These are phyloP conservation scores for Polyporus tsugae DNA, from an alignment of 1,284 basidiomycete genomes.

Conservation along the genomic window DNA sequence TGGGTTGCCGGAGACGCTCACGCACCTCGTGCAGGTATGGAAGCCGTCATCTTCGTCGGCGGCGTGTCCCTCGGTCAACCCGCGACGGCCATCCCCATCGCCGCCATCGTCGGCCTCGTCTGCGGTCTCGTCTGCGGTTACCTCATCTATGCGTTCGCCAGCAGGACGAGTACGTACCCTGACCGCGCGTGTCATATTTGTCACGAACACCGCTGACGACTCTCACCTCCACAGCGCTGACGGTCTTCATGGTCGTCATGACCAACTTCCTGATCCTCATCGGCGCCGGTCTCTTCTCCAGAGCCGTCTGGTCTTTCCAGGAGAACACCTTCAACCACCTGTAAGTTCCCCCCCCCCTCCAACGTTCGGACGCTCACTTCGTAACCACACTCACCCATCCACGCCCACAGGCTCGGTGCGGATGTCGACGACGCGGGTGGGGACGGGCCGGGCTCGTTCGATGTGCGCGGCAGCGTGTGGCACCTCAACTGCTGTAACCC, in stretches of 20 bases:
- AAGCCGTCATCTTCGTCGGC: conserved; percentile 93
- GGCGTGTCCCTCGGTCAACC: conserved; percentile 87
- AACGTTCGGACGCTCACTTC: neutral
- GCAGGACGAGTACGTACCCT: conserved; percentile 64
- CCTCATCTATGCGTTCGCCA: conserved; percentile 80
- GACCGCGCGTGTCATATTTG: too few species aligned
- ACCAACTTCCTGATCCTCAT: conserved; percentile 92
- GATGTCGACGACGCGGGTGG: conserved; percentile 83
- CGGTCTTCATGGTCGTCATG: conserved; percentile 87
- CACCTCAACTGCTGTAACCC: conserved; percentile 87
- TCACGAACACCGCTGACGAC: conserved; percentile 10
- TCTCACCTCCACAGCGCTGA: conserved; percentile 60
- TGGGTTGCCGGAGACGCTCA: neutral
- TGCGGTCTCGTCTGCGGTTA: conserved; percentile 76
- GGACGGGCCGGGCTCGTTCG: conserved; percentile 84
- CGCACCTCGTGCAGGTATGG: conserved; percentile 59
- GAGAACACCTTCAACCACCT: conserved; percentile 71
- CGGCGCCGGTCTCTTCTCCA: conserved; percentile 89
- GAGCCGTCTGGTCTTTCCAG: conserved; percentile 76
- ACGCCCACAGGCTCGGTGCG: conserved; percentile 62
- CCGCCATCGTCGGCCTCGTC: conserved; percentile 84
- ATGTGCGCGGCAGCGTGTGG: conserved; percentile 86
- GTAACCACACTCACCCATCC: neutral
- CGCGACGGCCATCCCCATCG: conserved; percentile 88
- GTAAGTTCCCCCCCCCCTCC: conserved; percentile 34